Percentiles rank a stretch among this genome's conserved stretches.
phyloP scores from a whole-genome alignment of 139 green algal genomes.

The Limnomonas spitsbergensis region DNA sequence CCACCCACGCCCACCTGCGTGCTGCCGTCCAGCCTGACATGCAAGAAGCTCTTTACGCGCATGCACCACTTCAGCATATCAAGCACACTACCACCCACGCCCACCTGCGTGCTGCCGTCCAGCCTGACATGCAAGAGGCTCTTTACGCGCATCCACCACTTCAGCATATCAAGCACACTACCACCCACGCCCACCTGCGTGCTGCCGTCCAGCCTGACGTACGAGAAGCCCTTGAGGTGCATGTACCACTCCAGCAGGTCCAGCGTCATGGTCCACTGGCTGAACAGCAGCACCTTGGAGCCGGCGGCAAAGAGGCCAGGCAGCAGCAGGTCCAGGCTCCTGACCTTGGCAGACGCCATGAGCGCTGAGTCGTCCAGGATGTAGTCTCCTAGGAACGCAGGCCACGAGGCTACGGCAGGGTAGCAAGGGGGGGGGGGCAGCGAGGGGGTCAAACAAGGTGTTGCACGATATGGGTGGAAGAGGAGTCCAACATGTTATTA shows the following conservation, averaged over 20 bases:
- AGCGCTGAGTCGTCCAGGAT: conserved; percentile 42
- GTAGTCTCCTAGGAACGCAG: conserved; percentile 30
- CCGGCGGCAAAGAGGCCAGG: conserved; percentile 8
- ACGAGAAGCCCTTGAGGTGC: conserved; percentile 45
- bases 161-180: conserved; percentile 91
- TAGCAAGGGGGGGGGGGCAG: background rate
- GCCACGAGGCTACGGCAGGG: conserved; percentile 18
- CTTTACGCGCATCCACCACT: conserved; percentile 66
- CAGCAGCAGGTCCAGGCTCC: conserved; percentile 58
- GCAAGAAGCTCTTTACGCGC: conserved; percentile 26
- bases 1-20: too few relatives aligned
- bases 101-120: conserved; percentile 77
- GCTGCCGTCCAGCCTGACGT: conserved; percentile 81
- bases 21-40: too few relatives aligned
- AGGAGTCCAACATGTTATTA: too few relatives aligned
- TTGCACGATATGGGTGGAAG: too few relatives aligned
- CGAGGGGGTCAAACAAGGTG: background rate
- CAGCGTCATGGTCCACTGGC: conserved; percentile 56
- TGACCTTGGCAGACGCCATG: conserved; percentile 43
- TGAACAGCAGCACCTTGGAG: conserved; percentile 79
- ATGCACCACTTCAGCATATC: conserved; percentile 88
- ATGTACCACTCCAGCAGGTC: conserved; percentile 90
- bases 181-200: too few relatives aligned
- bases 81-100: conserved; percentile 71
- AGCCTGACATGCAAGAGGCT: conserved; percentile 69